These are phyloP conservation scores for Physaria fendleri DNA, from an alignment of 345 rosid genomes.

Conservation along the genomic window DNA sequence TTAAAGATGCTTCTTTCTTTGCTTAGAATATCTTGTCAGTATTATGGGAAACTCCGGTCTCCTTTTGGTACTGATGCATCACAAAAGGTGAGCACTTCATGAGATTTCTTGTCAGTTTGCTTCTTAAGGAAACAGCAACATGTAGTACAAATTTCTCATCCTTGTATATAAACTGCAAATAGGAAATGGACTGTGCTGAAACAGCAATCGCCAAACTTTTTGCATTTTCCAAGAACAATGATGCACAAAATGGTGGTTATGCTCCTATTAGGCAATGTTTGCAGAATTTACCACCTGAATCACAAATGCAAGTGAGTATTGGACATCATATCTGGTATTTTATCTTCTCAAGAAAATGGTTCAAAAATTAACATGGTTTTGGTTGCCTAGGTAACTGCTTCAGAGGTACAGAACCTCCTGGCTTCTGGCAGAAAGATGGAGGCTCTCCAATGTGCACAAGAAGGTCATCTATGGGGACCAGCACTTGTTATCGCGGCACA, in stretches of 20 bases:
- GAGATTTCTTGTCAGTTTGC: neutral
- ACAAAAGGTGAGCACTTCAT: slow-evolving; percentile 44
- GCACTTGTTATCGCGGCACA: slow-evolving; percentile 95
- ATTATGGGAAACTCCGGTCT: slow-evolving; percentile 94
- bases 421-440: slow-evolving; percentile 90
- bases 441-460: slow-evolving; percentile 81
- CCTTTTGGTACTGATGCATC: slow-evolving; percentile 71
- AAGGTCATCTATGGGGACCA: slow-evolving; percentile 98
- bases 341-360: too few relatives aligned
- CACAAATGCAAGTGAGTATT: slow-evolving; percentile 66
- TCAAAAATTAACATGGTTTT: too few relatives aligned
- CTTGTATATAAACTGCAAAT: slow-evolving; percentile 7
- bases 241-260: slow-evolving; percentile 41
- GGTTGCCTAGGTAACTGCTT: slow-evolving; percentile 95
- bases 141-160: slow-evolving; percentile 10
- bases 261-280: slow-evolving; percentile 60
- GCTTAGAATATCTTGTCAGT: slow-evolving; percentile 85
- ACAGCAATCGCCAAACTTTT: slow-evolving; percentile 91
- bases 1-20: slow-evolving; percentile 73
- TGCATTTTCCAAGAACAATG: slow-evolving; percentile 68
- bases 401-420: slow-evolving; percentile 87
- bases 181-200: slow-evolving; percentile 91
- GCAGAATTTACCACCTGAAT: slow-evolving; percentile 80
- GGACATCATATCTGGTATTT: neutral
- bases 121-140: slow-evolving; percentile 3